Evolutionary conservation across 2,329 filamentous ascomycete species (phyloP).

Genomic region (Paecilomyces fulvus): DNA sequence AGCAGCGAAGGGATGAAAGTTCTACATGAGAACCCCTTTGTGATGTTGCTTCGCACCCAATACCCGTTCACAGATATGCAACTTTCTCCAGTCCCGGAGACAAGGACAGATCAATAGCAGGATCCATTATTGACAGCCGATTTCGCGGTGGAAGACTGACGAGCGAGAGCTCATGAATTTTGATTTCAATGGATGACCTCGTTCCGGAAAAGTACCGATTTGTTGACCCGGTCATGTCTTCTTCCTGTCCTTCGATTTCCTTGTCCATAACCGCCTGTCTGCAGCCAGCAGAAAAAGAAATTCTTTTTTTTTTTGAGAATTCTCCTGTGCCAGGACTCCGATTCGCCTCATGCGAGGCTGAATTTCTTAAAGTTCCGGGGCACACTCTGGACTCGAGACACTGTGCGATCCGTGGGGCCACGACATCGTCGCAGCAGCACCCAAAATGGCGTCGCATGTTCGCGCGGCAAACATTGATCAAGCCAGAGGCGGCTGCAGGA

Average conservation of each 20-base stretch:
- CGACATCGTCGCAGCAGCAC: constrained; percentile 21
- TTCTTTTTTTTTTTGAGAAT: neutral
- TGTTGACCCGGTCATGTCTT: neutral
- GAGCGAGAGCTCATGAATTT: neutral
- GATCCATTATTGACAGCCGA: neutral
- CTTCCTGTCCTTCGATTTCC: neutral
- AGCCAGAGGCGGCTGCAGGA: constrained; percentile 3
- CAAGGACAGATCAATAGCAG: neutral
- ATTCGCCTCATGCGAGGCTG: neutral
- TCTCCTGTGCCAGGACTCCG: neutral
- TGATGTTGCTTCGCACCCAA: neutral
- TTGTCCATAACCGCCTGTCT: neutral
- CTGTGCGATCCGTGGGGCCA: constrained; percentile 22
- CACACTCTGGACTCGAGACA: constrained; percentile 1
- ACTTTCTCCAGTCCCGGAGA: neutral
- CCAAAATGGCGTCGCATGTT: constrained; percentile 17
- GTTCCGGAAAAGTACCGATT: neutral
- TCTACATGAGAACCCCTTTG: neutral
- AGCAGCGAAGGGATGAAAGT: neutral
- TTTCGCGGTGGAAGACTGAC: neutral
- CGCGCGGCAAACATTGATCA: constrained; percentile 8
- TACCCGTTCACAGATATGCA: neutral
- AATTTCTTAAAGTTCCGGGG: constrained; percentile 1
- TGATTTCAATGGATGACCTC: neutral
- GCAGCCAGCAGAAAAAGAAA: neutral